Conservation (phyloP, 176 grass and related monocot species). For the Triticum dicoccoides region DNA sequence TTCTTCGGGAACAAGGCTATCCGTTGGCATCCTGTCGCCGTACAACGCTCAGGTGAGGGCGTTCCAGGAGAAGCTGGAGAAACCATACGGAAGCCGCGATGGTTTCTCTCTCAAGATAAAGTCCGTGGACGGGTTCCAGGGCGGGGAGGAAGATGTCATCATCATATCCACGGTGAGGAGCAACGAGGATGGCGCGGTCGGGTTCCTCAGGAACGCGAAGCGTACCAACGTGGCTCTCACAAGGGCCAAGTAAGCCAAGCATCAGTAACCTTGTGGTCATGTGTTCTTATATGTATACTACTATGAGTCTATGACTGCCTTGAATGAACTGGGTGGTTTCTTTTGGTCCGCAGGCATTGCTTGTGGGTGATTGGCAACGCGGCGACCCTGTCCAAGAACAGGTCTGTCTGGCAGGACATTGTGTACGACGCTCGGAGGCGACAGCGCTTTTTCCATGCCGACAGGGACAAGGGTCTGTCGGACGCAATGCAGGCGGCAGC, state of each 20-base stretch:
- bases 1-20: neutral
- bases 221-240: neutral
- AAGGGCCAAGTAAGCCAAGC: conserved; percentile 4
- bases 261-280: neutral
- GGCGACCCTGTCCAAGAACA: neutral
- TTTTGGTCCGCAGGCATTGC: neutral
- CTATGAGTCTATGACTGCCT: neutral
- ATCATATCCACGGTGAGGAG: conserved; percentile 10
- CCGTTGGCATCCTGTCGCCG: neutral
- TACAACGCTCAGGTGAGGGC: neutral
- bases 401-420: conserved; percentile 1
- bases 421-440: neutral
- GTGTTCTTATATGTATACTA: neutral
- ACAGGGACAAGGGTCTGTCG: neutral
- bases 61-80: neutral
- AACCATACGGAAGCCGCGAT: neutral
- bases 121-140: neutral
- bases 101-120: conserved; percentile 4
- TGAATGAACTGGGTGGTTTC: neutral
- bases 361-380: conserved; percentile 5
- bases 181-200: neutral
- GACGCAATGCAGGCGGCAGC: neutral
- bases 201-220: neutral
- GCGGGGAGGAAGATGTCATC: neutral
- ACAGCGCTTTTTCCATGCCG: neutral